A percentile compares a stretch with the other conserved stretches of the same genome.
Conservation (phyloP, 768 basidiomycete genomes). For the Termitomyces sp. region DNA sequence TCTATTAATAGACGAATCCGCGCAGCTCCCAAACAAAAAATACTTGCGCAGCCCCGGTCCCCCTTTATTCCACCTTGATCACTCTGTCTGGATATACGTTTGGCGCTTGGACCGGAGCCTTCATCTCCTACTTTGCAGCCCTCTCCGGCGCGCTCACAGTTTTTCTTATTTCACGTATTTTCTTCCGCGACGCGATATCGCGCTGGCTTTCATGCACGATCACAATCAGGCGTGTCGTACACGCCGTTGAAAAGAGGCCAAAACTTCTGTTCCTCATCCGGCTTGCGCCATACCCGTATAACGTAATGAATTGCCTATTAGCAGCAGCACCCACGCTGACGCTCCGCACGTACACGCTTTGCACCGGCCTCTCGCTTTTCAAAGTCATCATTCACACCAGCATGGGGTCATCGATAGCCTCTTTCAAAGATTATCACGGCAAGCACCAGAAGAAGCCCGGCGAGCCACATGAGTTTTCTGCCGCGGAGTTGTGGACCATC, state of each 20-base stretch:
- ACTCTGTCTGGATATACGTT: constrained; percentile 90
- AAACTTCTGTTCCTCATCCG: constrained; percentile 89
- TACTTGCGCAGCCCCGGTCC: constrained; percentile 66
- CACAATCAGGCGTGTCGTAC: constrained; percentile 76
- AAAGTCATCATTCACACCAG: constrained; percentile 91
- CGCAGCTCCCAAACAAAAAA: not conserved
- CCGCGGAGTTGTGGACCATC: constrained; percentile 62
- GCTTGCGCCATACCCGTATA: constrained; percentile 88
- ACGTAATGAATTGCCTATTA: constrained; percentile 93
- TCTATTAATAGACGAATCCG: constrained; percentile 7
- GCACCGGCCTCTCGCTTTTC: constrained; percentile 81
- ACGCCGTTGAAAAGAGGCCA: constrained; percentile 84
- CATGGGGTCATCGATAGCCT: constrained; percentile 81
- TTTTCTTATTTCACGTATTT: constrained; percentile 72
- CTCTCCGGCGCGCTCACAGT: constrained; percentile 82
- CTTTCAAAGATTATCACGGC: constrained; percentile 67
- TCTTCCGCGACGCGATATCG: constrained; percentile 68
- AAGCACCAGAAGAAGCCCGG: constrained; percentile 24
- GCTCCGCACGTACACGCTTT: constrained; percentile 70
- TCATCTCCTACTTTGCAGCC: constrained; percentile 85
- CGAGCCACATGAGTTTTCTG: constrained; percentile 43
- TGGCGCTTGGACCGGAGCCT: constrained; percentile 78
- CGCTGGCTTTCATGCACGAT: constrained; percentile 68
- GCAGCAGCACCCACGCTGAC: constrained; percentile 84
- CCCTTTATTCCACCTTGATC: constrained; percentile 91